Evolutionary conservation across 106 monocot species (phyloP).

Genomic region (Acanthochlamys bracteata): DNA sequence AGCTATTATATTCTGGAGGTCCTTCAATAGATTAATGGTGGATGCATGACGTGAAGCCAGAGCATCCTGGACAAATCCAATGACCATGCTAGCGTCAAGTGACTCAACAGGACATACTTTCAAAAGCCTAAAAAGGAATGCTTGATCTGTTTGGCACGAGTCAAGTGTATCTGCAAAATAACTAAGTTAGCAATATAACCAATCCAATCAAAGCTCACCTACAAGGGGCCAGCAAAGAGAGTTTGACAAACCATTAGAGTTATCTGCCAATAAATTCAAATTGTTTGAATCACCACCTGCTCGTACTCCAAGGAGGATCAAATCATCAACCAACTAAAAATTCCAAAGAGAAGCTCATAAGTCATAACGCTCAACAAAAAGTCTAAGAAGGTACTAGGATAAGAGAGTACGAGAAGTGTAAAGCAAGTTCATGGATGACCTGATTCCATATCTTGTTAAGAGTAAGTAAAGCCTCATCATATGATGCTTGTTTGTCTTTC

Average conservation of each 20-base stretch:
- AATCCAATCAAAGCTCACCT: too few relatives aligned
- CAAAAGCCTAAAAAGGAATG: slow-evolving; percentile 61
- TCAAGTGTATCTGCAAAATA: slow-evolving; percentile 41
- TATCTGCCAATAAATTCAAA: slow-evolving; percentile 50
- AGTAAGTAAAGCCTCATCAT: slow-evolving; percentile 62
- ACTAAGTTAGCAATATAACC: neutral
- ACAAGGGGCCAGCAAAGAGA: too few relatives aligned
- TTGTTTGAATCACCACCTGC: slow-evolving; percentile 42
- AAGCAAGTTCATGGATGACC: slow-evolving; percentile 26
- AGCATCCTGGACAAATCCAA: slow-evolving; percentile 50
- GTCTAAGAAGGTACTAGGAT: neutral
- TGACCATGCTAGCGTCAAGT: slow-evolving; percentile 8
- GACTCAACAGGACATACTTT: slow-evolving; percentile 21
- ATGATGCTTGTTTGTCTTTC: slow-evolving; percentile 53
- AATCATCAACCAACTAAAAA: slow-evolving; percentile 61
- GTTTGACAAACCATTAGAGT: slow-evolving; percentile 46
- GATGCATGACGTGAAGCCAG: slow-evolving; percentile 50
- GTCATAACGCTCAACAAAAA: neutral
- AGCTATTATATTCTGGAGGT: slow-evolving; percentile 50
- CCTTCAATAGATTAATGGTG: slow-evolving; percentile 64
- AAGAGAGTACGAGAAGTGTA: slow-evolving; percentile 1
- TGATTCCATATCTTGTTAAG: slow-evolving; percentile 95
- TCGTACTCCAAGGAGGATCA: slow-evolving; percentile 53
- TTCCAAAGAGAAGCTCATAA: neutral
- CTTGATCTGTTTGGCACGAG: slow-evolving; percentile 64